Base-by-base conservation (phyloP, 331 rosid species). In the Saraca asoca region DNA sequence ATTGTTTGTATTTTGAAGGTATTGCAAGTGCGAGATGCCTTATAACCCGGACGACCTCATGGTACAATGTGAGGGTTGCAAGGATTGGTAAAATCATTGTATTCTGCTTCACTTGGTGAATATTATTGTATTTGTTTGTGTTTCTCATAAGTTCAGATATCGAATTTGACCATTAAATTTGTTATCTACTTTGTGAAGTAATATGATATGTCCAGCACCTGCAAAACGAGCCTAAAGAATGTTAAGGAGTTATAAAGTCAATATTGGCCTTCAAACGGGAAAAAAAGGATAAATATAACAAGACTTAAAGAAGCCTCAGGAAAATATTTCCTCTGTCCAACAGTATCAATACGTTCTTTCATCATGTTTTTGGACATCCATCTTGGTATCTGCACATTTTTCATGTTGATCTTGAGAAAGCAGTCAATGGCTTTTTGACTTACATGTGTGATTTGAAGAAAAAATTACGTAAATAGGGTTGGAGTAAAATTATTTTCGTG, bases 21-120 rank as follows among this genome's bases (percentile, higher is more conserved):
- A 89, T 74, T 92, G 98, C 89, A 92, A 85, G 74, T 92, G 98
- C 14, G 98, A 92, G 79, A 92, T 92, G 98, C 98, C 98, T 48
- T 89, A 87, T 69, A 92, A 92, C 68, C 98, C 98, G 18, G 98
- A 92, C 56, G 73, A 75, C 41, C 78, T 80, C 24, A 80, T 80
- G 84, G 76, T 75, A 52, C 81, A 80, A 63, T 80, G 84, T 58
- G 81, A 80, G 12, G 81, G 70, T 37, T 93, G 98, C 81, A 72
- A 62, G 66, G 81, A 80, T 68, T 80, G 85, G 85, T 80, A 80
- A 80, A 70, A 60, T 54, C 75, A 62, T 42, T 68, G 43, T 69
- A 41, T 71, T 70, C 61, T 64, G 65, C 54, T 39, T 70, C 69
- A 68, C 55, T 42, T 39, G 15, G 58, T 73, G 15, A 12, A 48